A percentile compares a stretch with the other conserved stretches of the same genome.
phyloP scores from a whole-genome alignment of 805 yeast species.

The Aciculoconidium aculeatum region DNA sequence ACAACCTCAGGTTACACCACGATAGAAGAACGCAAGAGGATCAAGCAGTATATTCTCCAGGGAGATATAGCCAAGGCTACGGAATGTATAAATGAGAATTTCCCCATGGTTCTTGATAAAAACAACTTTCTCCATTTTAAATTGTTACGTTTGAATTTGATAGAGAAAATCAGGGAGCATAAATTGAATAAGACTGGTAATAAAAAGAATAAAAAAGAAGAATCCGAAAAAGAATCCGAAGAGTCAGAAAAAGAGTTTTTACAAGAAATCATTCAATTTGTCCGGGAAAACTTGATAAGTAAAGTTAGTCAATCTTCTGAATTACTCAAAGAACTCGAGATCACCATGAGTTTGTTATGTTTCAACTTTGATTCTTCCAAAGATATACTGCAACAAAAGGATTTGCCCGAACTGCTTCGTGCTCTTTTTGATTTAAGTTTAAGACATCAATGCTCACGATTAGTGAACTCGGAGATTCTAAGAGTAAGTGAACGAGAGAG shows the following conservation, averaged over 20 bases:
- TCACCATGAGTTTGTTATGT: constrained; percentile 75
- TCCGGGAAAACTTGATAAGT: constrained; percentile 54
- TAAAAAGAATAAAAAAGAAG: too few relatives aligned
- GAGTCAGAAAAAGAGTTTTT: constrained; percentile 51
- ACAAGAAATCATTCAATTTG: constrained; percentile 49
- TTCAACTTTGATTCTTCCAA: constrained; percentile 36
- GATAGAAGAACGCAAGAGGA: constrained; percentile 46
- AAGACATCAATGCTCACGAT: constrained; percentile 59
- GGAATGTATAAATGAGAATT: constrained; percentile 47
- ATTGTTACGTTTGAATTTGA: constrained; percentile 62
- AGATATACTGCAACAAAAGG: constrained; percentile 30
- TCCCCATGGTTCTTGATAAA: constrained; percentile 61
- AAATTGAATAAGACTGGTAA: constrained; percentile 11
- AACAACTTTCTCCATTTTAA: constrained; percentile 66
- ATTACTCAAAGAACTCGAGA: constrained; percentile 68
- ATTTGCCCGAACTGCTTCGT: constrained; percentile 50
- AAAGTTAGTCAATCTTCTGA: constrained; percentile 53
- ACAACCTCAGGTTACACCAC: constrained; percentile 38
- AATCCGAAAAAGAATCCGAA: too few relatives aligned
- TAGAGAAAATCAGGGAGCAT: constrained; percentile 72
- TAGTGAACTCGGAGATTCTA: constrained; percentile 65
- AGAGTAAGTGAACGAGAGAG: constrained; percentile 17
- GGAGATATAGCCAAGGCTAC: constrained; percentile 63
- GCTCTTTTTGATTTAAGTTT: constrained; percentile 53
- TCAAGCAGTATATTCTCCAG: constrained; percentile 46